Evolutionary conservation across 495 filamentous ascomycete genomes (phyloP).

Genomic region (Neurospora sp.): DNA sequence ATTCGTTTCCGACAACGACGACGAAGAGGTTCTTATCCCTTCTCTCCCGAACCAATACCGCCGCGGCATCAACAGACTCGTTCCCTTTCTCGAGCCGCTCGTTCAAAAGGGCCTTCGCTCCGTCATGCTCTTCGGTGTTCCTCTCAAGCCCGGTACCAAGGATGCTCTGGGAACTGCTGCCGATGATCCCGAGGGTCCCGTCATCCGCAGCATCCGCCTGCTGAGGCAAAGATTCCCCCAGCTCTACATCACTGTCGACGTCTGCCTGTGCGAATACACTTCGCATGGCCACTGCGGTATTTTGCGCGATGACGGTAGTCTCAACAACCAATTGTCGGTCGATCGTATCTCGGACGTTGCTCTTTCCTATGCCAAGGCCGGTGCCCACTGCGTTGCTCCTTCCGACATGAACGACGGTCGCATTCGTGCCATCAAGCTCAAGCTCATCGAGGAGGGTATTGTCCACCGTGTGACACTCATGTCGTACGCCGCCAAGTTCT

Average conservation of each 20-base stretch:
- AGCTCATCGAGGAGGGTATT: constrained; percentile 83
- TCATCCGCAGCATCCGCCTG: constrained; percentile 73
- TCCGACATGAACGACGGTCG: constrained; percentile 99
- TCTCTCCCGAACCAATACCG: constrained; percentile 84
- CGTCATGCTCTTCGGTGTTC: constrained; percentile 94
- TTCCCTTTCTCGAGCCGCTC: constrained; percentile 76
- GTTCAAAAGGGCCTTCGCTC: constrained; percentile 80
- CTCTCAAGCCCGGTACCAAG: constrained; percentile 65
- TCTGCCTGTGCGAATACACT: constrained; percentile 97
- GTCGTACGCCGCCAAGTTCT: constrained; percentile 97
- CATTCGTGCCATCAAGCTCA: constrained; percentile 91
- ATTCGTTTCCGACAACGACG: constrained; percentile 87
- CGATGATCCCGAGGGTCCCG: constrained; percentile 86
- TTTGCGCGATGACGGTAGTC: constrained; percentile 75
- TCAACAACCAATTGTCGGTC: constrained; percentile 87
- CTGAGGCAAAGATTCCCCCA: constrained; percentile 74
- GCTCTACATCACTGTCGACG: constrained; percentile 82
- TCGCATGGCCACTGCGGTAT: constrained; percentile 98
- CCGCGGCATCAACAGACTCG: constrained; percentile 73
- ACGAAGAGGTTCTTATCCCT: constrained; percentile 84
- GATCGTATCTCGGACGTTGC: constrained; percentile 91
- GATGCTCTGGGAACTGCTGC: constrained; percentile 89
- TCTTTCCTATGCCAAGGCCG: constrained; percentile 82
- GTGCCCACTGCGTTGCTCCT: constrained; percentile 92
- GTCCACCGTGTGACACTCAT: constrained; percentile 84